Base-by-base conservation (phyloP, 2,329 filamentous ascomycete genomes). In the Plenodomus lindquistii region DNA sequence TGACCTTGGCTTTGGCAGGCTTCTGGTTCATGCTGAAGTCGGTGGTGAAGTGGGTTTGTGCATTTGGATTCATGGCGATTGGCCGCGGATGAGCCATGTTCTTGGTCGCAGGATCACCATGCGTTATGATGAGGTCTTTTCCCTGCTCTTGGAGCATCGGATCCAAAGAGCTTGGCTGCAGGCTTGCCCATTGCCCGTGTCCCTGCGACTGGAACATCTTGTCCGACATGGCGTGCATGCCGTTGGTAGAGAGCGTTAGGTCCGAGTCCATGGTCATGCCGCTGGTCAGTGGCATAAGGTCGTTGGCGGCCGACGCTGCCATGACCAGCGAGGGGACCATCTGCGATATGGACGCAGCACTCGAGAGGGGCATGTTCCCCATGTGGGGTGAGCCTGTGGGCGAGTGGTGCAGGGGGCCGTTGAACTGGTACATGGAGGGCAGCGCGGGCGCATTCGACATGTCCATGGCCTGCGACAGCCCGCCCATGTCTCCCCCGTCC, bases 1-100 rank as follows among this genome's bases (percentile, higher is more conserved):
- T 76, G 5, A 79, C 77, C 55, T 82, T 81, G 69, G 54, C 77
- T 59, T 63, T 71, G 8, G 63, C 34, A 21, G 70, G 63, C 57
- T 73, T 72, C 44, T 70, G 68, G 29, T 72, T 69, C 48, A 74
- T 65, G 48, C 68, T 72, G 44, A 73, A 72, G 44, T 72, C 65
- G 21, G 70, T 70, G 4, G 66, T 72, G 54, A 73, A 73, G 46
- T 72, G 70, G 2, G 69, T 60, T 40, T 70, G 66, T 7, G 60
- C 55, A 19, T 69, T 65, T 6, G 67, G 64, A 17, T 70, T 73
- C 52, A 74, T 72, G 1, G 71, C 72, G 41, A 73, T 69, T 3
- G 72, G 70, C 16, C 71, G 63, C 19, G 65, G 69, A 31, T 71
- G 66, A 1, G 60, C 44, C 7, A 63, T 50, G 17, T 42, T 36